Base-by-base conservation (phyloP, 2,329 filamentous ascomycete genomes). In the Alternaria dauci region DNA sequence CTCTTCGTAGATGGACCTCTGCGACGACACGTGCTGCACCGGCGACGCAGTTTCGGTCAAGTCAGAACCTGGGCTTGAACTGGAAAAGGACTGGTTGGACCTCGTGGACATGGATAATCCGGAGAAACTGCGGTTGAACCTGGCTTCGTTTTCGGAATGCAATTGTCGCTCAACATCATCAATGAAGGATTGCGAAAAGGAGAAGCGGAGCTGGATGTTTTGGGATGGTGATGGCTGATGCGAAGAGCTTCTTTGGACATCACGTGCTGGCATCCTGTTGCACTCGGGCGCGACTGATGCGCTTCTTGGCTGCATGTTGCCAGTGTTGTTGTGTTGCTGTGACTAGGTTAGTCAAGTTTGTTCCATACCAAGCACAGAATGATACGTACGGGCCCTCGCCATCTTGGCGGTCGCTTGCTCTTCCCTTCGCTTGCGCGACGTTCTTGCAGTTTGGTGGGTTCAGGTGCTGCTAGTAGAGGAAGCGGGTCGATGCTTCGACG, bases 191-290 rank as follows among this genome's bases (percentile, higher is more conserved):
- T 12, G 4, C 7, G 61, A 60, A 39, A 71, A 71, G 0, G 68
- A 71, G 34, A 71, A 68, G 0, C 68, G 63, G 9, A 71, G 42
- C 16, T 55, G 52, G 32, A 69, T 60, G 39, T 63, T 55, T 11
- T 54, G 55, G 16, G 58, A 11, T n/a, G 32, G 43, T 50, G 58
- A 28, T 18, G 26, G 23, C 7, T 36, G 48, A n/a, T 18, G 50
- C 12, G 23, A 30, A 36, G 20, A 8, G 6, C 14, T 53, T 28
- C 4, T 16, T 18, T 28, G 28, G 16, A 39, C 26, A 12, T 53
- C 20, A 25, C 9, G 43, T 26, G 39, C 30, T 38, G 41, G 38
- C 25, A 18, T 52, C 5, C n/a, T 20, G 0, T 23, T 14, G 7
- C 34, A 7, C 8, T 61, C 42, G 3, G 57, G 53, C 34, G 51